These are phyloP conservation scores for Mycena floridula DNA, from an alignment of 768 basidiomycete genomes.

Conservation along the genomic window DNA sequence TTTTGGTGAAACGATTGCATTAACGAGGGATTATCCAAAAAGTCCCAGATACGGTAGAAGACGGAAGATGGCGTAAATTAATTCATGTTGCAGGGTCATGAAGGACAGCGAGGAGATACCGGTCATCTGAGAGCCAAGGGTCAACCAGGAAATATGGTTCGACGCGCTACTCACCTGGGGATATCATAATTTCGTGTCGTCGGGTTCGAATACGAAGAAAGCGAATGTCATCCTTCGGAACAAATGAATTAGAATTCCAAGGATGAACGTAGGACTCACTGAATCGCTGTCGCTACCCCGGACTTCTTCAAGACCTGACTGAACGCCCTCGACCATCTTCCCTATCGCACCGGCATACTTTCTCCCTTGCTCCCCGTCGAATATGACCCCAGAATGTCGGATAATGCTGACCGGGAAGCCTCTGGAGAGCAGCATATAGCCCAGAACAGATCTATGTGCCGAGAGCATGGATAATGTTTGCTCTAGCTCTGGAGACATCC, in stretches of 20 bases:
- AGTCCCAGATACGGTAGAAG: too few species aligned
- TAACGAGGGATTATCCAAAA: too few species aligned
- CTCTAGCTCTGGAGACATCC: slow-evolving; percentile 76
- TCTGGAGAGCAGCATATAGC: slow-evolving; percentile 79
- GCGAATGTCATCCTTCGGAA: slow-evolving; percentile 68
- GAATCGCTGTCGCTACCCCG: slow-evolving; percentile 54
- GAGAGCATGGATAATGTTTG: slow-evolving; percentile 71
- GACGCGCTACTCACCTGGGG: slow-evolving; percentile 58
- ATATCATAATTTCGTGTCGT: slow-evolving; percentile 91
- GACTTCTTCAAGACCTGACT: slow-evolving; percentile 73
- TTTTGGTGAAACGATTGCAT: too few species aligned
- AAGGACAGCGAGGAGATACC: slow-evolving; percentile 77
- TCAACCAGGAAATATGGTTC: neutral
- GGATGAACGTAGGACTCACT: slow-evolving; percentile 30
- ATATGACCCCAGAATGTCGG: slow-evolving; percentile 76
- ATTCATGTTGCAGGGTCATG: slow-evolving; percentile 65
- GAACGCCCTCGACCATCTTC: slow-evolving; percentile 73
- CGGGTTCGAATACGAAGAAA: slow-evolving; percentile 90
- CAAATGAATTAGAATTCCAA: neutral
- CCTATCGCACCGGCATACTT: slow-evolving; percentile 70
- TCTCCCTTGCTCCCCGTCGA: slow-evolving; percentile 78
- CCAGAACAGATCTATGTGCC: slow-evolving; percentile 78
- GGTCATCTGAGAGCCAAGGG: slow-evolving; percentile 48
- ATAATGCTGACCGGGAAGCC: slow-evolving; percentile 73
- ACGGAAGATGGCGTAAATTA: too few species aligned